Conservation (phyloP, 2,329 filamentous ascomycete genomes). For the Alternaria sp. region DNA sequence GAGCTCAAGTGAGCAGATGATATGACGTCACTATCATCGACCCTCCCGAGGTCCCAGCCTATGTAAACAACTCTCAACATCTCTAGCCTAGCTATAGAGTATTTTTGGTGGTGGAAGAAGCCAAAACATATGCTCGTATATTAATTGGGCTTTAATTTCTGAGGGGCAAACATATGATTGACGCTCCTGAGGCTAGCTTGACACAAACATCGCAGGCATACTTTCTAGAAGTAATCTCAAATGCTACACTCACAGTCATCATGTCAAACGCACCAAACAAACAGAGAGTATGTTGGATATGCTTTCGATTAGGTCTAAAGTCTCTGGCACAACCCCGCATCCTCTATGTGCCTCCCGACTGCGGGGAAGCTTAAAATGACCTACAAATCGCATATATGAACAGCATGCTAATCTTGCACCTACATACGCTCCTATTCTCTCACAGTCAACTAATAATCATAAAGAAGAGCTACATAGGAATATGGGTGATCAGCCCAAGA, state of each 20-base stretch:
- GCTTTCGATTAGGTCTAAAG: not conserved
- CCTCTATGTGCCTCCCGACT: not conserved
- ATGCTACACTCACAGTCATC: not conserved
- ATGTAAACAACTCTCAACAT: not conserved
- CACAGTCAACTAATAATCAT: not conserved
- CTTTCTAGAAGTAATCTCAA: not conserved
- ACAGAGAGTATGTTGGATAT: not conserved
- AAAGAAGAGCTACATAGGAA: not conserved
- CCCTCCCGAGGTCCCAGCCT: not conserved
- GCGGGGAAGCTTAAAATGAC: slow-evolving; percentile 6
- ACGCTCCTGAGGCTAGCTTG: not conserved
- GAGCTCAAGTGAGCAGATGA: not conserved
- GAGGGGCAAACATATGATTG: no score
- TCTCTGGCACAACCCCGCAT: not conserved
- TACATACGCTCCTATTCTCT: no score
- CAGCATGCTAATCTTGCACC: not conserved
- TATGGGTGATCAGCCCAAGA: slow-evolving; percentile 12
- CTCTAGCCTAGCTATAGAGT: not conserved
- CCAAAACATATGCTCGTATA: not conserved
- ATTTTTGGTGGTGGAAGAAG: not conserved
- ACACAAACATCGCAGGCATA: not conserved
- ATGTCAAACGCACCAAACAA: not conserved
- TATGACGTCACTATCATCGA: slow-evolving; percentile 5
- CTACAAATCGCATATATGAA: not conserved
- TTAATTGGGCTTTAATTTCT: not conserved